Base-by-base conservation (phyloP, 331 rosid genomes). In the Malus hybrid region DNA sequence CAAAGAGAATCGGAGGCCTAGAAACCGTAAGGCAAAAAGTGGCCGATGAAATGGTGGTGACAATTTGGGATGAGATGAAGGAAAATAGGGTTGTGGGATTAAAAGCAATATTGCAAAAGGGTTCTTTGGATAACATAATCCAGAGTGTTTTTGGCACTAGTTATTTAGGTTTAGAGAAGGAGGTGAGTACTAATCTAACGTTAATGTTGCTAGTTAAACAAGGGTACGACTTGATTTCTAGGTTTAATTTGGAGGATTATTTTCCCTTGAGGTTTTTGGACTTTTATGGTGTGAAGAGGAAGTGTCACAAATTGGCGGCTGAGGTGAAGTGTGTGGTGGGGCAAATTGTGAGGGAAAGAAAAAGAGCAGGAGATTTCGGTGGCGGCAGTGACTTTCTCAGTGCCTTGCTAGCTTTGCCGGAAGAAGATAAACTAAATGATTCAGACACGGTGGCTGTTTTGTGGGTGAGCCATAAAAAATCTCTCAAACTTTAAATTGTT, bases 381-480 rank as follows among this genome's bases (percentile, higher is more conserved):
- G 76, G 70, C n/a, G 69, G 79, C 3, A 79, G 67, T 81, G 98
- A 93, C 83, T 91, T 91, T 84, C 97, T 91, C 9, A 80, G 84
- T 80, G 81, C 93, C 77, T 71, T 93, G 77, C 34, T 93, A 0
- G 83, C 90, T 14, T 75, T 93, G 73, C 95, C 96, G 7, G 70
- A 36, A 27, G 93, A 86, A 52, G 98, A 93, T 71, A 82, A 76
- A 52, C 59, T 91, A 13, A 72, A 39, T 65, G 88, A 91, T 65
- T 75, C 91, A 3, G 98, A 93, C 76, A 81, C 77, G 96, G 88
- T 87, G n/a, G 88, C 98, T 69, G 77, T 93, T 77, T 62, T 91
- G 31, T 93, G 98, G 98, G 98, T 93, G 85, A 82, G 83, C 13
- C 12, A 2, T 60, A n/a, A 52, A 52, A 52, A 16, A 16, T 6